A percentile compares a stretch with the other conserved stretches of the same genome.
Conservation (phyloP, 768 basidiomycete species). For the Sarcomyxa edulis region DNA sequence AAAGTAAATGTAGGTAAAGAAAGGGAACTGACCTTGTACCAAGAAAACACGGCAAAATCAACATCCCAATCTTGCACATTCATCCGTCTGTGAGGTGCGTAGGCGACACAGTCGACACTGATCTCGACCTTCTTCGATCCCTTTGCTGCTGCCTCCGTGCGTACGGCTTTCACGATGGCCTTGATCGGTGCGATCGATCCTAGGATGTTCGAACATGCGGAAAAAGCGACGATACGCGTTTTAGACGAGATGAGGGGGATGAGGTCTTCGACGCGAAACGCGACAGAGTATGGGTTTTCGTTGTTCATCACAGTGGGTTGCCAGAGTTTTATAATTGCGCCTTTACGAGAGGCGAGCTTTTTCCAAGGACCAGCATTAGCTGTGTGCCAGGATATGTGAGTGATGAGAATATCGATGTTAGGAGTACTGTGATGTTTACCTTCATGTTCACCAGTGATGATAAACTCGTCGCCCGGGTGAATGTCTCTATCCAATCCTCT, state of each 20-base stretch:
- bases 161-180: constrained; percentile 44
- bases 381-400: constrained; percentile 17
- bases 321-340: constrained; percentile 58
- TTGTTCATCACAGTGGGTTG: constrained; percentile 37
- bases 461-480: constrained; percentile 61
- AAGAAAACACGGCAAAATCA: constrained; percentile 66
- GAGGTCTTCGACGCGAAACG: constrained; percentile 47
- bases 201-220: constrained; percentile 72
- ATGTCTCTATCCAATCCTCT: constrained; percentile 54
- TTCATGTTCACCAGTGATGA: constrained; percentile 79
- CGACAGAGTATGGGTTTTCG: constrained; percentile 64
- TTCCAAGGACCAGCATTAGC: constrained; percentile 80
- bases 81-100: constrained; percentile 66
- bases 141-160: constrained; percentile 42
- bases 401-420: not conserved
- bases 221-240: constrained; percentile 71
- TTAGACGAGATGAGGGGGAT: constrained; percentile 56
- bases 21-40: constrained; percentile 58
- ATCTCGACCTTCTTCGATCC: constrained; percentile 62
- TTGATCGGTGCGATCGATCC: constrained; percentile 62
- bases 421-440: constrained; percentile 36
- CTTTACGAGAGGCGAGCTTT: constrained; percentile 55
- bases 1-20: not conserved
- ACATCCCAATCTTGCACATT: constrained; percentile 76
- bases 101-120: constrained; percentile 74